Evolutionary conservation across 2,329 filamentous ascomycete species (phyloP).

Genomic region (Bipolaris cookei): DNA sequence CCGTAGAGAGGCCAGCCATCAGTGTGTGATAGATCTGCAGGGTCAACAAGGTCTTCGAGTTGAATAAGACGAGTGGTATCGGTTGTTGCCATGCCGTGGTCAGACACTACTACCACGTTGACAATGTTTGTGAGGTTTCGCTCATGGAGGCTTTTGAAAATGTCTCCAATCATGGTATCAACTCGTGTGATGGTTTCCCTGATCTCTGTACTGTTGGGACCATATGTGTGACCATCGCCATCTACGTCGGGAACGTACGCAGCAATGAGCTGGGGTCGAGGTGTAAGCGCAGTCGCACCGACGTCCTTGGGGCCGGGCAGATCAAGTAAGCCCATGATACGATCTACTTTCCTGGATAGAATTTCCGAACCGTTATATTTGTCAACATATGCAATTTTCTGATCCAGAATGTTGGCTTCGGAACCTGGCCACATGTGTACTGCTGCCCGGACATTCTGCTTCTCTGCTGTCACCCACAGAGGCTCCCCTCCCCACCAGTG

Average conservation of each 20-base stretch:
- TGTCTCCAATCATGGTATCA: constrained; percentile 78
- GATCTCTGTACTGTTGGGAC: constrained; percentile 95
- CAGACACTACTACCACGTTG: constrained; percentile 94
- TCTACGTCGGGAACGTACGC: constrained; percentile 96
- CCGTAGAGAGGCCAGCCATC: constrained; percentile 96
- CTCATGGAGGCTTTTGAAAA: constrained; percentile 77
- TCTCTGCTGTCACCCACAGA: constrained; percentile 91
- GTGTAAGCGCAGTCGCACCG: constrained; percentile 54
- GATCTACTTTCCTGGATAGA: constrained; percentile 75
- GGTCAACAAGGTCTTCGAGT: constrained; percentile 85
- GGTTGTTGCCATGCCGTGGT: constrained; percentile 98
- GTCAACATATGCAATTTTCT: constrained; percentile 81
- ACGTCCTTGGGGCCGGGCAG: constrained; percentile 73
- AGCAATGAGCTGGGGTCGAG: constrained; percentile 87
- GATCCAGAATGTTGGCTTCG: constrained; percentile 79
- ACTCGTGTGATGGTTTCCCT: constrained; percentile 76
- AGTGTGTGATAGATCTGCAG: constrained; percentile 76
- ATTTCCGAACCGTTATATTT: constrained; percentile 80
- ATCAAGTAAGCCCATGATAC: constrained; percentile 84
- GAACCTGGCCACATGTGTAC: constrained; percentile 99
- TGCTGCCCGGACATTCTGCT: constrained; percentile 75
- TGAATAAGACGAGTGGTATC: constrained; percentile 81
- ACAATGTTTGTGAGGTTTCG: constrained; percentile 89
- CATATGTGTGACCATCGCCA: constrained; percentile 81
- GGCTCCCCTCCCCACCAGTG: constrained; percentile 98